phyloP scores from a whole-genome alignment of 1,139 yeast species.

The Nakaseomyces bracarensis region DNA sequence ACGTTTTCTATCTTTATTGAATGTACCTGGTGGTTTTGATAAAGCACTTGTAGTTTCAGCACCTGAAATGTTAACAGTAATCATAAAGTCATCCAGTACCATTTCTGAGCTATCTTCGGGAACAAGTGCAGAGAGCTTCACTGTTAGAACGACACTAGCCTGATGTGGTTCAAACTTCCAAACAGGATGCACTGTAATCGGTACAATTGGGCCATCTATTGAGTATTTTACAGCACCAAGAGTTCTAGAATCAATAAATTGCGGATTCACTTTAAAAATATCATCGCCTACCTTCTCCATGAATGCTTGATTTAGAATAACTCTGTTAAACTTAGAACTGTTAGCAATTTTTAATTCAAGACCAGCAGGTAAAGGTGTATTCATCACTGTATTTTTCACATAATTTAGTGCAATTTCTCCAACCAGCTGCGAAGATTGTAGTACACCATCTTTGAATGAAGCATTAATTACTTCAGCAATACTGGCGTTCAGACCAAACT shows the following conservation, averaged over 20 bases:
- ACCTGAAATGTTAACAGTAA: slow-evolving; percentile 54
- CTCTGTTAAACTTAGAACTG: slow-evolving; percentile 28
- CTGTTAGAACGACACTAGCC: slow-evolving; percentile 71
- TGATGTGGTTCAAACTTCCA: slow-evolving; percentile 86
- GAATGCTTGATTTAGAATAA: slow-evolving; percentile 35
- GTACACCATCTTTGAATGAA: slow-evolving; percentile 55
- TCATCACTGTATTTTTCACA: slow-evolving; percentile 31
- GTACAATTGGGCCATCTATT: slow-evolving; percentile 44
- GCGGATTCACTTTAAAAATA: slow-evolving; percentile 32
- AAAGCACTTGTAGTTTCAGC: slow-evolving; percentile 58
- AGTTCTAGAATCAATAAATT: slow-evolving; percentile 44
- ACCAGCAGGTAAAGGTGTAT: slow-evolving; percentile 30
- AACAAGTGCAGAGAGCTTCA: slow-evolving; percentile 36
- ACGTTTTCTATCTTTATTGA: slow-evolving; percentile 74
- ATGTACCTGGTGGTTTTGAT: slow-evolving; percentile 84
- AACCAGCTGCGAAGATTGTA: slow-evolving; percentile 50
- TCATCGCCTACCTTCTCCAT: slow-evolving; percentile 31
- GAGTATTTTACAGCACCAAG: slow-evolving; percentile 71
- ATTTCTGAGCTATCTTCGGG: slow-evolving; percentile 41
- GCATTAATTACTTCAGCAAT: slow-evolving; percentile 76
- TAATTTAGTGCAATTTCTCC: slow-evolving; percentile 79
- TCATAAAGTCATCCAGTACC: slow-evolving; percentile 50
- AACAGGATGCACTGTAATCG: slow-evolving; percentile 64
- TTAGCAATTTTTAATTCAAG: slow-evolving; percentile 31
- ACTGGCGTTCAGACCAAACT: slow-evolving; percentile 66